These are phyloP conservation scores for Andrographis paniculata DNA, from an alignment of 305 asterid species.

Conservation along the genomic window DNA sequence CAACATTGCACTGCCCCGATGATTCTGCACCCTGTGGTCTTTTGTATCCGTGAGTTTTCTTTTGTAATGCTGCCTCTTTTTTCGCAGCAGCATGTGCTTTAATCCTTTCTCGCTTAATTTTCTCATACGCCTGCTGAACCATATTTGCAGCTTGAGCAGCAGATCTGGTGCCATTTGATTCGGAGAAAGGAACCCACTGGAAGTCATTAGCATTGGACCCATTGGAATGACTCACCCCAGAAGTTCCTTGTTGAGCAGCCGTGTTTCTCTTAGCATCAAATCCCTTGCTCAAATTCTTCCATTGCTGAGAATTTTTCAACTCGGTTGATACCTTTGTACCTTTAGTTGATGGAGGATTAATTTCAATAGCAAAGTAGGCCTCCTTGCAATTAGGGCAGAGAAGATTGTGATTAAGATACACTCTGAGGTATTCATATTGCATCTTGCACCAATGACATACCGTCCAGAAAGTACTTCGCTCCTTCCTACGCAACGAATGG, in stretches of 20 bases:
- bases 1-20: conserved; percentile 29
- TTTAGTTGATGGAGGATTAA: conserved; percentile 43
- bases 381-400: conserved; percentile 79
- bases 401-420: conserved; percentile 70
- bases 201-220: conserved; percentile 25
- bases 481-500: conserved; percentile 36
- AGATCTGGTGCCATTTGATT: conserved; percentile 40
- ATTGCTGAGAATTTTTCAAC: conserved; percentile 17
- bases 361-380: conserved; percentile 72
- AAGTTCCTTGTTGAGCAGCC: conserved; percentile 19
- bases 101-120: conserved; percentile 67
- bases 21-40: conserved; percentile 33
- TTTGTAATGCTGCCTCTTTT: conserved; percentile 40
- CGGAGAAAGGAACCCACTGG: conserved; percentile 68
- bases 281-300: conserved; percentile 21
- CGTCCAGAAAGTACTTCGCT: conserved; percentile 60
- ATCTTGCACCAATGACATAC: conserved; percentile 70
- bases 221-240: conserved; percentile 14
- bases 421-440: conserved; percentile 74
- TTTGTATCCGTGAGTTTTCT: conserved; percentile 41
- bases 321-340: conserved; percentile 24
- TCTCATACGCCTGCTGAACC: conserved; percentile 75
- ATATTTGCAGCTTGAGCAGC: conserved; percentile 60
- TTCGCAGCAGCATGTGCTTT: conserved; percentile 65
- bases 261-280: conserved; percentile 18